Percentiles rank a stretch among this genome's conserved stretches.
Evolutionary conservation across 1,139 yeast genomes (phyloP).

Genomic region (Magnusiomyces paraingens): DNA sequence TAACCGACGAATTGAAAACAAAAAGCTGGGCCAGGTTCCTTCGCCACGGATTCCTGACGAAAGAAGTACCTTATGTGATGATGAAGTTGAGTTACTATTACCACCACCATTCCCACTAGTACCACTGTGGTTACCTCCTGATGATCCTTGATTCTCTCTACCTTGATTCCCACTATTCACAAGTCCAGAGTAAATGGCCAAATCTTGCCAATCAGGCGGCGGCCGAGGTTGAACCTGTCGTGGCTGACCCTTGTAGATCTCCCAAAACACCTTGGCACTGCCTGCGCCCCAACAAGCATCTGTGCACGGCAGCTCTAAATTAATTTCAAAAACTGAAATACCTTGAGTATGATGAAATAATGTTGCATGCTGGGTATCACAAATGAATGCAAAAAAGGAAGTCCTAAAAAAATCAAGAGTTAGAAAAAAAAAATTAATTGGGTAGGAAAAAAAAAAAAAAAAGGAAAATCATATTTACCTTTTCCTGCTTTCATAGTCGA

Average conservation of each 20-base stretch:
- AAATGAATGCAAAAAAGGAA: slow-evolving; percentile 32
- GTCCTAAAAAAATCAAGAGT: slow-evolving; percentile 18
- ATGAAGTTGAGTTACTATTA: slow-evolving; percentile 5
- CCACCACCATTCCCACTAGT: not conserved
- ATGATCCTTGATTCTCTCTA: not conserved
- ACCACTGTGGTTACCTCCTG: not conserved
- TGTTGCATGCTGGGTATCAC: slow-evolving; percentile 33
- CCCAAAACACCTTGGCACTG: slow-evolving; percentile 25
- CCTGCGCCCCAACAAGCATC: slow-evolving; percentile 40
- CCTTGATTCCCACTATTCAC: not conserved
- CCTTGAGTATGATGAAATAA: slow-evolving; percentile 26
- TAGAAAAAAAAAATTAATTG: too few relatives aligned
- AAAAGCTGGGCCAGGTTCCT: slow-evolving; percentile 39
- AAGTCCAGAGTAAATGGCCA: not conserved
- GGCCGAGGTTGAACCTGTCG: slow-evolving; percentile 26
- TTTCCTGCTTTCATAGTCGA: slow-evolving; percentile 31
- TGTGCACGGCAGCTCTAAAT: slow-evolving; percentile 39
- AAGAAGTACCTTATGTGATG: slow-evolving; percentile 10
- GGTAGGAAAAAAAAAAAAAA: too few relatives aligned
- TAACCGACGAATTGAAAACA: slow-evolving; percentile 35
- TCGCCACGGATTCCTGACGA: slow-evolving; percentile 20
- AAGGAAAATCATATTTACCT: not conserved
- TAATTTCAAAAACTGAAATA: slow-evolving; percentile 35
- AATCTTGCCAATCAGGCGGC: slow-evolving; percentile 14
- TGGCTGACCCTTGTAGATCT: slow-evolving; percentile 33